A percentile compares a stretch with the other conserved stretches of the same genome.
Evolutionary conservation across 306 rosid genomes (phyloP).

Genomic region (Mucuna pruriens): DNA sequence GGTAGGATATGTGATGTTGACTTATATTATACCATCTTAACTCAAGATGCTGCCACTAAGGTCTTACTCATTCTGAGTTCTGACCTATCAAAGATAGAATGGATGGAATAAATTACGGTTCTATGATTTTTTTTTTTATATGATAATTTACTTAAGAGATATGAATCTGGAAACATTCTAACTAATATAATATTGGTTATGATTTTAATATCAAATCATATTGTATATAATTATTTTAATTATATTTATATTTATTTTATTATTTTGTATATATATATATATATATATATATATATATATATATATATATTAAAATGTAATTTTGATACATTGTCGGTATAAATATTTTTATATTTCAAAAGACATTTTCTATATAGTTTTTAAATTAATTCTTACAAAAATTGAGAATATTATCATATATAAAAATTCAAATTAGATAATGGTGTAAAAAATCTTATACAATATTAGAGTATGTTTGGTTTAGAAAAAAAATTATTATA

Average conservation of each 20-base stretch:
- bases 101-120: not conserved
- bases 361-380: too few relatives aligned
- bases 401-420: not conserved
- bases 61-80: not conserved
- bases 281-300: too few relatives aligned
- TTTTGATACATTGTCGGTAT: not conserved
- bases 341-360: not conserved
- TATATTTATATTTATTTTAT: too few relatives aligned
- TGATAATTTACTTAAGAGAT: too few relatives aligned
- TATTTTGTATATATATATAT: too few relatives aligned
- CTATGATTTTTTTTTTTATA: not conserved
- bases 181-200: too few relatives aligned
- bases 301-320: too few relatives aligned
- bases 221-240: not conserved
- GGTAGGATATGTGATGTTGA: conserved; percentile 18
- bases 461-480: not conserved
- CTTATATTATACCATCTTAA: conserved; percentile 5
- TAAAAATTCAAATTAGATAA: not conserved
- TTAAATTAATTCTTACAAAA: not conserved
- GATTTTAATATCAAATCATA: not conserved
- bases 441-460: not conserved
- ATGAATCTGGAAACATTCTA: too few relatives aligned
- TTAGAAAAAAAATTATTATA: not conserved
- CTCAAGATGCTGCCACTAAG: not conserved
- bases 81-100: not conserved